Base-by-base conservation (phyloP, 2,329 filamentous ascomycete species). In the Acephala macrosclerotiorum region DNA sequence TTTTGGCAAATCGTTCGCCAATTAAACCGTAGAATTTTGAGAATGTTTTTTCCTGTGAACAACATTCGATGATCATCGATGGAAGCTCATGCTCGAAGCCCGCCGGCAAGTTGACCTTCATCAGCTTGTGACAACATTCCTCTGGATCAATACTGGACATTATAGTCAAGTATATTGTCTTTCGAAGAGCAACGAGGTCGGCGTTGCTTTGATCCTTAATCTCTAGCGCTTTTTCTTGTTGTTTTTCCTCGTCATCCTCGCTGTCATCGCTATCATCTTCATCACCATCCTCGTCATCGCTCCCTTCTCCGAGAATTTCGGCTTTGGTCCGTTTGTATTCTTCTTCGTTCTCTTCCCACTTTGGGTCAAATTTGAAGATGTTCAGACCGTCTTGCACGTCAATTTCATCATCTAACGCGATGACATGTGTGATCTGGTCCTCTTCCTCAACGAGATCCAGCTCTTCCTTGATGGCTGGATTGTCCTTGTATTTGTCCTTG, bases 121-220 rank as follows among this genome's bases (percentile, higher is more conserved):
- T 96, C 70, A 99, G 85, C 81, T 98, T 99, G 83, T 99, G 96
- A 66, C 93, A 94, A 66, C 92, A 94, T 87, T 99, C 96, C 80
- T 99, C 96, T 63, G 97, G 96, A 66, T 96, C 93, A 71, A 96
- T 93, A 74, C 92, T 96, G 45, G 93, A 97, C 92, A 97, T 97
- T 78, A 99, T 97, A 12, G 95, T 99, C 68, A 99, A 85, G 79
- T 99, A 99, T 73, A 98, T 99, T 7, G 93, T 97, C 74, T 94
- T 88, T 66, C 96, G 91, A 59, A 99, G 83, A 76, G 96, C 97
- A 77, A 98, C 93, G 16, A 99, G 85, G 77, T 99, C 94, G 0
- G 94, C 94, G 75, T 99, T 99, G 69, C 91, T 96, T 81, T 97
- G 94, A 75, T 99, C 96, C 80, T 98, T 97, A 82, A 99, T 97